Percentiles rank a stretch among this genome's conserved stretches.
Evolutionary conservation across 768 basidiomycete species (phyloP).

Genomic region (Amanita phalloides): DNA sequence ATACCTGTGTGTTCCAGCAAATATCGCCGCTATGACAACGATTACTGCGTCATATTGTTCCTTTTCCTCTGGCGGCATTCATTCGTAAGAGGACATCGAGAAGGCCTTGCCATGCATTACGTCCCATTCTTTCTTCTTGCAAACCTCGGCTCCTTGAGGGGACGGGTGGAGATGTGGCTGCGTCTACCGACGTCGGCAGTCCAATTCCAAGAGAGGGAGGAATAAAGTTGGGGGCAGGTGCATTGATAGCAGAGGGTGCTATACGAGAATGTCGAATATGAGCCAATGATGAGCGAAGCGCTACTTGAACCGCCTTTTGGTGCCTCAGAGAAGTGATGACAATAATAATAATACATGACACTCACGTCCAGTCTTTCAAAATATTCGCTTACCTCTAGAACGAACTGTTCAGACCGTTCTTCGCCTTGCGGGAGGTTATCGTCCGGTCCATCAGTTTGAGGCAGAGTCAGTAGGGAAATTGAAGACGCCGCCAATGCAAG

Average conservation of each 20-base stretch:
- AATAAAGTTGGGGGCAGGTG: constrained; percentile 60
- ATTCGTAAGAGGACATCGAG: constrained; percentile 56
- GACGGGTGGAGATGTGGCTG: neutral
- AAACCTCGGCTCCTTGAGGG: constrained; percentile 40
- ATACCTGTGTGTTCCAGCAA: neutral
- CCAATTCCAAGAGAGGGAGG: constrained; percentile 76
- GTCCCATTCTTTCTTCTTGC: constrained; percentile 67
- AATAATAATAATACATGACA: constrained; percentile 5
- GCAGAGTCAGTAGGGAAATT: constrained; percentile 70
- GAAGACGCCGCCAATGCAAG: constrained; percentile 70
- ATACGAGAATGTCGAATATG: constrained; percentile 77
- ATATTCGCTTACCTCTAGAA: constrained; percentile 76
- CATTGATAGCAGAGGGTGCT: constrained; percentile 81
- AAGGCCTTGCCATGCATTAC: constrained; percentile 72
- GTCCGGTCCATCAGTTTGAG: constrained; percentile 64
- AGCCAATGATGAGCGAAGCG: constrained; percentile 69
- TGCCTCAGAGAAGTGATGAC: neutral
- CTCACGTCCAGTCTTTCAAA: constrained; percentile 72
- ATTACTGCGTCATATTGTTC: constrained; percentile 12
- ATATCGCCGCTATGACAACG: neutral
- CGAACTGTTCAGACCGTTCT: constrained; percentile 79
- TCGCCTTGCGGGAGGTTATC: constrained; percentile 69
- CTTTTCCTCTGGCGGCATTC: constrained; percentile 31
- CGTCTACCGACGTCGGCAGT: constrained; percentile 27
- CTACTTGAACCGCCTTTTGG: constrained; percentile 58